Conservation (phyloP, 2,329 filamentous ascomycete genomes). For the Dactylonectria estremocensis region DNA sequence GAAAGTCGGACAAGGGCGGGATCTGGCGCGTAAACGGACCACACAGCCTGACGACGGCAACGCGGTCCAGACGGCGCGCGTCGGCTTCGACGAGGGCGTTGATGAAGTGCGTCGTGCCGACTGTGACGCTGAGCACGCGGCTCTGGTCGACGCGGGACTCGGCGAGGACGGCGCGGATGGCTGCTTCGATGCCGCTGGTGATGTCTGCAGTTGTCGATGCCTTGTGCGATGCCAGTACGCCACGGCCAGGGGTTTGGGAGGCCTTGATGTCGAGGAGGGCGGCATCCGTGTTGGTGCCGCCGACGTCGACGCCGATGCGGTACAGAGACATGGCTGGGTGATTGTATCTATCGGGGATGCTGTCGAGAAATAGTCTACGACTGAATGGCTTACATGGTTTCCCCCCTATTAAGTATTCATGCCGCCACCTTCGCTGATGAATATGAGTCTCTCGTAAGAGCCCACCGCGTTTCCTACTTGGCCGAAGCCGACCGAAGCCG, state of each 20-base stretch:
- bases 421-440: background rate
- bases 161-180: constrained; percentile 60
- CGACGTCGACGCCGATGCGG: constrained; percentile 61
- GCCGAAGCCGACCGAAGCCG: background rate
- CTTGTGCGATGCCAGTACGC: constrained; percentile 64
- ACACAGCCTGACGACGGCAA: constrained; percentile 63
- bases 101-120: constrained; percentile 67
- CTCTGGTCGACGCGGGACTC: constrained; percentile 55
- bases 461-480: background rate
- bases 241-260: constrained; percentile 53
- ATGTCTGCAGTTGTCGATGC: constrained; percentile 66
- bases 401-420: background rate
- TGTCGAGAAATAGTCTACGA: too few species aligned
- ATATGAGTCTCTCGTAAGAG: background rate
- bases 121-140: constrained; percentile 62
- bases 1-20: constrained; percentile 64
- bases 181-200: constrained; percentile 63
- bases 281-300: constrained; percentile 61
- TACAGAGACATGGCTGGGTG: constrained; percentile 54
- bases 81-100: constrained; percentile 65
- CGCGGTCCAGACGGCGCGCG: constrained; percentile 58
- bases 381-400: background rate
- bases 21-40: constrained; percentile 61
- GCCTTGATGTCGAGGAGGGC: constrained; percentile 61
- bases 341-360: background rate